Evolutionary conservation across 2,329 filamentous ascomycete species (phyloP), one percentile per base, ranked within the genome.

Genomic region (Colletotrichum sojae): DNA sequence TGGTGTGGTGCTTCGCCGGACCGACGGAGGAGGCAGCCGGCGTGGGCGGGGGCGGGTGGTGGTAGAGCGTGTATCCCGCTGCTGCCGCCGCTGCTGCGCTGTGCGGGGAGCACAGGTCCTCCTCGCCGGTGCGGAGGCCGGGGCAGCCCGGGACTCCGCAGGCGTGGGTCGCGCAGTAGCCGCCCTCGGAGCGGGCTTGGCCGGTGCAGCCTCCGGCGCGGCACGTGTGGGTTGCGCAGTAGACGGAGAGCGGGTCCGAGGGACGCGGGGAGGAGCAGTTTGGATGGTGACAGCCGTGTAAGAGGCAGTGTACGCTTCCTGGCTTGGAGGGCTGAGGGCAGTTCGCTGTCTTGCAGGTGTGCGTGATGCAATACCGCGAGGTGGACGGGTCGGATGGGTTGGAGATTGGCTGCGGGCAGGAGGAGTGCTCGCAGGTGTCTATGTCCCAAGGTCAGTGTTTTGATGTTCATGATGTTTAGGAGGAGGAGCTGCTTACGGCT

Each of bases 181-280:
- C 20, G 1, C 57, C 59, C 16, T 60, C 40, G 1, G 40, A 5
- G 1, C 62, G 20, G 3, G 63, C 54, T 3, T 53, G 27, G 1
- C 25, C 52, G 51, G 5, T n/a, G 58, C 72, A 73, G 2, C 4
- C 18, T 0, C 13, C 4, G 15, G 49, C 16, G 15, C 27, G 46
- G 48, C 72, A 73, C 45, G 66, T 69, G 61, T 73, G 72, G 2
- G 54, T 4, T 1, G 31, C 6, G 48, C 72, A 73, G 48, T 69
- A 71, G 43, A 56, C 46, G 27, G 18, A 3, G 31, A 72, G 43
- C 6, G 70, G 68, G 49, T 71, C 70, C 3, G 51, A 45, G 39
- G 68, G 45, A 40, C 71, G 71, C n/a, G 68, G 71, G 15, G 60
- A 20, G 1, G 60, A 39, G 45, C 72, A 73, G 12, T 52, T 54